A percentile compares a stretch with the other conserved stretches of the same genome.
These are phyloP conservation scores for Xylariaceae sp. DNA, from an alignment of 2,329 filamentous ascomycete genomes.

Conservation along the genomic window DNA sequence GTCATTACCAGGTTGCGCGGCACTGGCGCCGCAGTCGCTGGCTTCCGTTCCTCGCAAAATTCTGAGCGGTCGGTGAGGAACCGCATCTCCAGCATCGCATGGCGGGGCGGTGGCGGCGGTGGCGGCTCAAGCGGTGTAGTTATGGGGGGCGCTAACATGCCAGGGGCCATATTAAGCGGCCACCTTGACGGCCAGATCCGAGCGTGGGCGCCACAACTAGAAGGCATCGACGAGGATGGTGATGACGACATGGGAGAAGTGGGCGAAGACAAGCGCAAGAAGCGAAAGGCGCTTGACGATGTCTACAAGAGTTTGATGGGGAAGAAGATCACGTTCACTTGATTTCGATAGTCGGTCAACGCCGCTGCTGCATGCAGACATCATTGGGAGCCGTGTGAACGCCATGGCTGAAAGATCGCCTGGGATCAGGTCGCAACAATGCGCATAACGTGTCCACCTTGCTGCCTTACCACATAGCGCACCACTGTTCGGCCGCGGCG, in stretches of 20 bases:
- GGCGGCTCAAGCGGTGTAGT: conserved; percentile 55
- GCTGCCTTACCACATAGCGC: too few species aligned
- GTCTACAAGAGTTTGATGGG: conserved; percentile 75
- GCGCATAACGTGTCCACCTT: too few species aligned
- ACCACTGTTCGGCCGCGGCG: too few species aligned
- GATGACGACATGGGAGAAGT: conserved; percentile 39
- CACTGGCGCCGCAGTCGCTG: conserved; percentile 51
- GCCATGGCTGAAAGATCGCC: too few species aligned
- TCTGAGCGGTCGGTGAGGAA: conserved; percentile 57
- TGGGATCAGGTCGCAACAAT: too few species aligned
- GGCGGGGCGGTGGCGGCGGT: conserved; percentile 61
- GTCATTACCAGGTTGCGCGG: conserved; percentile 67
- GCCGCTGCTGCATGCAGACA: too few species aligned
- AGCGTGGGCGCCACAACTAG: conserved; percentile 64
- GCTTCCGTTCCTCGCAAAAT: conserved; percentile 41
- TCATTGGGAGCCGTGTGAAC: conserved; percentile 24
- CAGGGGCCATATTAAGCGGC: conserved; percentile 67
- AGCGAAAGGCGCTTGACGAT: conserved; percentile 74
- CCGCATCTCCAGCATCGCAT: conserved; percentile 70
- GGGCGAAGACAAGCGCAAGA: conserved; percentile 55
- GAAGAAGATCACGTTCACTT: conserved; percentile 60
- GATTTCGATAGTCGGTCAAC: neutral
- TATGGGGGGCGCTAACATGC: conserved; percentile 51
- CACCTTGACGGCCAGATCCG: conserved; percentile 82
- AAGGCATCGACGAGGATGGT: conserved; percentile 48